Base-by-base conservation (phyloP, 2,329 filamentous ascomycete species). In the Fusarium acutatum region DNA sequence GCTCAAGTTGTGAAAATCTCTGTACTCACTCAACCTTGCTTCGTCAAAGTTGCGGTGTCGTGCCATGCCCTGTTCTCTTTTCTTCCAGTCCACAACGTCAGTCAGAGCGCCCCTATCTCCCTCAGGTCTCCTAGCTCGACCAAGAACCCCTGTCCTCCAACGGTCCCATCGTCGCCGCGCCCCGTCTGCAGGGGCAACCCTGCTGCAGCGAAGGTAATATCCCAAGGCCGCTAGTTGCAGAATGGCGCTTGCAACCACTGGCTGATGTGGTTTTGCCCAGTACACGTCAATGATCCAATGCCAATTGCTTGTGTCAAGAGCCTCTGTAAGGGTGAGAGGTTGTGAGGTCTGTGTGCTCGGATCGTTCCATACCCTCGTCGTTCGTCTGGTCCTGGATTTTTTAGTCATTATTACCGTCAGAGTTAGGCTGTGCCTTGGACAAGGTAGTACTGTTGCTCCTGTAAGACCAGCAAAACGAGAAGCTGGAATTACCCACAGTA, bases 161-260 rank as follows among this genome's bases (percentile, higher is more conserved):
- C 65, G 64, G 68, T 73, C 60, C 72, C 72, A 60, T 73, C 60
- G 35, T 40, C 54, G 54, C 58, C 49, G 54, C 66, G 68, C 61
- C 64, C 54, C 72, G 50, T 60, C 77, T 80, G 78, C 78, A 79
- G 74, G 75, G 78, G 74, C 71, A 79, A 71, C 78, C 77, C 72
- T 76, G 77, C 58, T 75, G 76, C 76, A 78, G 66, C 73, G 71
- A 54, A 75, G 75, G 76, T 79, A 80, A 80, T 80, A 77, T 80
- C 76, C 76, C 74, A 70, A 62, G 54, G 43, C 66, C 75, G 64
- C 65, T 80, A 79, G 78, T 67, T 79, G 77, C 76, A 80, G 73
- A 74, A 72, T 76, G 72, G 76, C 72, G 77, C 73, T 74, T 75
- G 58, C 70, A 79, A 74, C 60, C 73, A 79, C 73, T 79, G 77